A percentile compares a stretch with the other conserved stretches of the same genome.
Evolutionary conservation across 331 rosid genomes (phyloP).

Genomic region (Phaseolus coccineus): DNA sequence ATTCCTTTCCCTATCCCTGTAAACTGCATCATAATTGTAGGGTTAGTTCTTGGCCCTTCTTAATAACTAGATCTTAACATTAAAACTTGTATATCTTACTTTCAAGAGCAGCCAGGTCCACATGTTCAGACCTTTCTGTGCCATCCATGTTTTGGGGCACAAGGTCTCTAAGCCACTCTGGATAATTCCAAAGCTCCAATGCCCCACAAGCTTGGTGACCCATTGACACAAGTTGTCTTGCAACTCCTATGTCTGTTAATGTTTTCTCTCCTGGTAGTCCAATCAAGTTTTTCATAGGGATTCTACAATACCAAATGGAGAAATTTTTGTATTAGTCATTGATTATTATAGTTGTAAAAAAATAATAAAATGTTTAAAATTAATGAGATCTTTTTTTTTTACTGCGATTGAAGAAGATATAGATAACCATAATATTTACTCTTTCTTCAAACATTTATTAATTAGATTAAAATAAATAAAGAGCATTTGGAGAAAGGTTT

Average conservation of each 20-base stretch:
- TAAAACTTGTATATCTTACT: slow-evolving; percentile 29
- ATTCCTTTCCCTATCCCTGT: slow-evolving; percentile 63
- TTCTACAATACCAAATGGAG: slow-evolving; percentile 3
- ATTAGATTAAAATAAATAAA: no score
- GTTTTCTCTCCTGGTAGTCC: slow-evolving; percentile 52
- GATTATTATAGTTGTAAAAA: no score
- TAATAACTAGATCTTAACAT: no score
- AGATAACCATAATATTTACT: no score
- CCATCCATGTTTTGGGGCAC: slow-evolving; percentile 51
- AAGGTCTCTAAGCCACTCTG: slow-evolving; percentile 47
- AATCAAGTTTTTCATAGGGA: slow-evolving; percentile 53
- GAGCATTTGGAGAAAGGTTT: no score
- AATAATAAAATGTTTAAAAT: no score
- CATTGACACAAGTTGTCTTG: slow-evolving; percentile 58
- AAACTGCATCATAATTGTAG: slow-evolving; percentile 48
- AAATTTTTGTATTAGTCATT: background rate
- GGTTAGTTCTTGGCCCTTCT: background rate
- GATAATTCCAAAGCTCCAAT: slow-evolving; percentile 63
- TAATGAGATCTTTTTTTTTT: no score
- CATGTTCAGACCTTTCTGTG: slow-evolving; percentile 55
- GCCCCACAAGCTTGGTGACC: slow-evolving; percentile 69
- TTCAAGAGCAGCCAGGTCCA: slow-evolving; percentile 63
- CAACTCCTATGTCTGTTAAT: slow-evolving; percentile 47
- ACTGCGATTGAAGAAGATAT: no score
- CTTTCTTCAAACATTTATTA: no score